Conservation (phyloP, 2,329 filamentous ascomycete species). For the Arachnomyces sp. region DNA sequence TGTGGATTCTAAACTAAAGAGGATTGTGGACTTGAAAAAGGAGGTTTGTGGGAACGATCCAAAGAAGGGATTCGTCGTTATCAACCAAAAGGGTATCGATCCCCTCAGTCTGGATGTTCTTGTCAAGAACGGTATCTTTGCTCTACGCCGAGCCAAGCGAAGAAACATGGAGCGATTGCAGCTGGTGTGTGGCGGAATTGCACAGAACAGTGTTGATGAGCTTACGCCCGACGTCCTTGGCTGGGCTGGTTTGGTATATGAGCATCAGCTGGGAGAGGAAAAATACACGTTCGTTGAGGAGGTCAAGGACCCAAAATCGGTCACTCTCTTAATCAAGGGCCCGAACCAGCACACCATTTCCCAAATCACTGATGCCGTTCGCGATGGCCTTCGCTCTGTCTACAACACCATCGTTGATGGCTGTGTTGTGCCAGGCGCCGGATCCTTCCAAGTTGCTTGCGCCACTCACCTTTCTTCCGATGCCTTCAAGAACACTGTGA, state of each 20-base stretch:
- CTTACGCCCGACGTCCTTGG: constrained; percentile 79
- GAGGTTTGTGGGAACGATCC: constrained; percentile 88
- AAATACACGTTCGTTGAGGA: constrained; percentile 99
- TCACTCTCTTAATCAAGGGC: constrained; percentile 95
- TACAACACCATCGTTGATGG: constrained; percentile 99
- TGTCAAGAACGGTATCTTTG: constrained; percentile 96
- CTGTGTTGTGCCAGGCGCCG: constrained; percentile 87
- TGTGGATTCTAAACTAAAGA: constrained; percentile 91
- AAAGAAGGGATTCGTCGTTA: constrained; percentile 92
- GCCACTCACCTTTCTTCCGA: constrained; percentile 81
- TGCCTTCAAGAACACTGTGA: constrained; percentile 78
- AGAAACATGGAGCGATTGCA: constrained; percentile 99
- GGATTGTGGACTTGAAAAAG: constrained; percentile 97
- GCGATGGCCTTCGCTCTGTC: constrained; percentile 88
- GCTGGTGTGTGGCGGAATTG: constrained; percentile 80
- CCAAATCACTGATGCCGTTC: constrained; percentile 92
- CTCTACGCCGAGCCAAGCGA: constrained; percentile 87
- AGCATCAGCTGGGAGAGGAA: constrained; percentile 95
- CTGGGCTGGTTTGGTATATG: constrained; percentile 94
- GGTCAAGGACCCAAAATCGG: constrained; percentile 96
- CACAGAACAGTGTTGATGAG: constrained; percentile 96
- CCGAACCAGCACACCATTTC: constrained; percentile 95
- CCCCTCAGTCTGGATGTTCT: constrained; percentile 91
- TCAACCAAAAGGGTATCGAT: constrained; percentile 99
- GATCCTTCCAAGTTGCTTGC: constrained; percentile 92